Evolutionary conservation across 257 asterid genomes (phyloP).

Genomic region (Lycium ferocissimum): DNA sequence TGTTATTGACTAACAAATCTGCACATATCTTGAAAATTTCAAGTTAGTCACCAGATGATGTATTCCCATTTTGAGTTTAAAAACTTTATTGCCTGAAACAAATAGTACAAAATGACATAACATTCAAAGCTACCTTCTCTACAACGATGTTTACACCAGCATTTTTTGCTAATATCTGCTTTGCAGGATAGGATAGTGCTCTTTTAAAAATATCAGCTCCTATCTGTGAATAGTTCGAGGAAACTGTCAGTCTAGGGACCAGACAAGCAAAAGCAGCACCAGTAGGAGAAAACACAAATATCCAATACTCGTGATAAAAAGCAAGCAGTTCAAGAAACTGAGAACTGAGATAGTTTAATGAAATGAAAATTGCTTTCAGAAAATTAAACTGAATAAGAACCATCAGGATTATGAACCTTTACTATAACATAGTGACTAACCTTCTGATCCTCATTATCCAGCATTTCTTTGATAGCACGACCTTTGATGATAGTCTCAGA

Average conservation of each 20-base stretch:
- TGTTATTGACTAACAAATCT: too few relatives aligned
- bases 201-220: conserved; percentile 81
- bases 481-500: conserved; percentile 69
- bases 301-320: not conserved
- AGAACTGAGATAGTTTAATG: too few relatives aligned
- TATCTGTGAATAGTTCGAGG: conserved; percentile 46
- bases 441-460: conserved; percentile 82
- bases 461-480: conserved; percentile 48
- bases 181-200: conserved; percentile 75
- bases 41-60: not conserved
- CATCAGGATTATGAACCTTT: not conserved
- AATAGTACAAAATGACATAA: not conserved
- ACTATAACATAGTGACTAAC: conserved; percentile 33
- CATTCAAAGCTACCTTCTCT: conserved; percentile 58
- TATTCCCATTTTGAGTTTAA: not conserved
- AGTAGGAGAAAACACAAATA: not conserved
- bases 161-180: conserved; percentile 81
- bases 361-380: too few relatives aligned
- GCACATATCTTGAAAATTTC: conserved; percentile 20
- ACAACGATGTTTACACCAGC: conserved; percentile 68
- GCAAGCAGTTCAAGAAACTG: too few relatives aligned
- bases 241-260: not conserved
- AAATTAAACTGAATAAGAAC: not conserved
- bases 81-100: not conserved
- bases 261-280: not conserved